Evolutionary conservation across 2,329 filamentous ascomycete genomes (phyloP).

Genomic region (Clarireedia hainanense): DNA sequence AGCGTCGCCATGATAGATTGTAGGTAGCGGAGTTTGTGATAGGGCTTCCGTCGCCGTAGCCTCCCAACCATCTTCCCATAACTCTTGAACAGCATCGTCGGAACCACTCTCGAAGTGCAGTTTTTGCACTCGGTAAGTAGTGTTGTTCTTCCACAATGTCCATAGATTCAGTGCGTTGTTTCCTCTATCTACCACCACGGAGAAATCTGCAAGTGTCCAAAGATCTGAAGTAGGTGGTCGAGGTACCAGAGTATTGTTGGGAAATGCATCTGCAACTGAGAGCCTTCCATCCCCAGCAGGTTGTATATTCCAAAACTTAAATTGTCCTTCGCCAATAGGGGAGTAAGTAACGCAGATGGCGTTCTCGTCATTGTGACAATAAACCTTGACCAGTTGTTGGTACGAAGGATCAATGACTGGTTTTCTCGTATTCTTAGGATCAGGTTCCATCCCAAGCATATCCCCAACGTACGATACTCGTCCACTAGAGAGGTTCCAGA

Average conservation of each 20-base stretch:
- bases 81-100: constrained; percentile 11
- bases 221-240: constrained; percentile 64
- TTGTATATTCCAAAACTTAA: constrained; percentile 84
- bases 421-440: constrained; percentile 61
- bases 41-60: constrained; percentile 55
- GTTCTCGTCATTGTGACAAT: constrained; percentile 48
- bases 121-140: constrained; percentile 65
- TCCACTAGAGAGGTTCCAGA: constrained; percentile 83
- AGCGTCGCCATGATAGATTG: constrained; percentile 54
- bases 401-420: constrained; percentile 76
- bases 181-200: constrained; percentile 45
- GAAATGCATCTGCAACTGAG: constrained; percentile 64
- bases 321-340: constrained; percentile 77
- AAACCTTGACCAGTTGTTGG: constrained; percentile 65
- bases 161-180: constrained; percentile 53
- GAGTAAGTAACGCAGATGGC: constrained; percentile 72
- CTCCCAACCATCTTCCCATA: constrained; percentile 65
- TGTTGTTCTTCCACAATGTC: constrained; percentile 80
- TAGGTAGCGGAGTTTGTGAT: constrained; percentile 43
- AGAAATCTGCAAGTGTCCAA: constrained; percentile 75
- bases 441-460: constrained; percentile 59
- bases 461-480: constrained; percentile 71
- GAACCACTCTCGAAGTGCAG: constrained; percentile 57
- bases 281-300: constrained; percentile 53
- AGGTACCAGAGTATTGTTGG: constrained; percentile 57